Evolutionary conservation across 140 eudicot species (phyloP).

Genomic region (Anethum foeniculum): DNA sequence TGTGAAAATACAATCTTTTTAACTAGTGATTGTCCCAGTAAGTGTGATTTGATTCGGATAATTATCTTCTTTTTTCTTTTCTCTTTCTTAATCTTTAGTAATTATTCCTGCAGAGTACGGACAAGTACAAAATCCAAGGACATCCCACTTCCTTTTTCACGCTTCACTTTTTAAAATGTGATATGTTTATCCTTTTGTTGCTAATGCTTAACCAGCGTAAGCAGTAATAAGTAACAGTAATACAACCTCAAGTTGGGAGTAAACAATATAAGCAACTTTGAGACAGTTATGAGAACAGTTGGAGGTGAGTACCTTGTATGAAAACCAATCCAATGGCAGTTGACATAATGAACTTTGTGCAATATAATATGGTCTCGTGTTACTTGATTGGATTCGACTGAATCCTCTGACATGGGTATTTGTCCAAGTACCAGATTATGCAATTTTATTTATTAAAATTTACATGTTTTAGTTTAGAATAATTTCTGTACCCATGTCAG

Average conservation of each 20-base stretch:
- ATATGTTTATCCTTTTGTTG: not conserved
- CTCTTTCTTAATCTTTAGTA: not conserved
- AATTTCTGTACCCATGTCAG: not conserved
- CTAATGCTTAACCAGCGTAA: not conserved
- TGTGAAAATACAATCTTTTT: not conserved
- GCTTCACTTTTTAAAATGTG: not conserved
- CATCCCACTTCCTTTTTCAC: not conserved
- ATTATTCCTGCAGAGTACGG: not conserved
- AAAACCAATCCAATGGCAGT: not conserved
- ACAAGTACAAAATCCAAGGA: conserved; percentile 5
- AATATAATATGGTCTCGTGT: not conserved
- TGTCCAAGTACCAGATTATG: not conserved
- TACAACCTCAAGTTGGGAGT: not conserved
- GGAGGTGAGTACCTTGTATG: not conserved
- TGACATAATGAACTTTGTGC: no score
- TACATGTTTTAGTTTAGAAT: not conserved
- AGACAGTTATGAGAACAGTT: not conserved
- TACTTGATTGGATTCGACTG: not conserved
- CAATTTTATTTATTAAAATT: not conserved
- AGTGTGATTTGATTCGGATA: conserved; percentile 1
- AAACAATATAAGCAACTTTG: not conserved
- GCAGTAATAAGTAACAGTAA: not conserved
- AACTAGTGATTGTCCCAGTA: not conserved
- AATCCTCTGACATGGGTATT: not conserved
- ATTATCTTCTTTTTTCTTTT: not conserved